Conservation (phyloP, 106 monocot genomes). For the Dioscorea zingiberensis region DNA sequence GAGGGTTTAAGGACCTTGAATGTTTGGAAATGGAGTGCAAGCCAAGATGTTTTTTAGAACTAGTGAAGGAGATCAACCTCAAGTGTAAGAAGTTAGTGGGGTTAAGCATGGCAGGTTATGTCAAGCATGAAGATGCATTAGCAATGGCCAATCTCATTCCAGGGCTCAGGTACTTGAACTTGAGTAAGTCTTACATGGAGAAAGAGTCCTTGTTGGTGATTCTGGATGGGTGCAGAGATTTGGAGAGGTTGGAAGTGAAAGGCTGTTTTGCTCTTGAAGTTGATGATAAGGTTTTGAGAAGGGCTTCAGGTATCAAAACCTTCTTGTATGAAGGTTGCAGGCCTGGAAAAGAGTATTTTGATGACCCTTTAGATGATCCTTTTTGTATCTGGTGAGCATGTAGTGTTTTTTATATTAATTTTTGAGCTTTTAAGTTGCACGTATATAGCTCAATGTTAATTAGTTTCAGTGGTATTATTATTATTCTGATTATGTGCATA, state of each 20-base stretch:
- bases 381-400: too few species aligned
- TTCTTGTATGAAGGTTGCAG: conserved; percentile 8
- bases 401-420: too few species aligned
- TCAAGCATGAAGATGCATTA: conserved; percentile 3
- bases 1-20: conserved; percentile 15
- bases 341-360: background rate
- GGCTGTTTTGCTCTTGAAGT: conserved; percentile 12
- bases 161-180: conserved; percentile 4
- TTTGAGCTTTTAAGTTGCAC: too few species aligned
- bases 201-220: conserved; percentile 11
- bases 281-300: conserved; percentile 7
- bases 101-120: conserved; percentile 1
- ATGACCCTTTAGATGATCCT: background rate
- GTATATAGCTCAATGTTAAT: too few species aligned
- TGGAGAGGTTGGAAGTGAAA: background rate
- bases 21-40: conserved; percentile 10
- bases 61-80: background rate
- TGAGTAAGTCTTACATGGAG: conserved; percentile 15
- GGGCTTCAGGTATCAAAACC: background rate
- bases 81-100: conserved; percentile 12
- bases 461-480: too few species aligned
- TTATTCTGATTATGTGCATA: too few species aligned
- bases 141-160: conserved; percentile 7
- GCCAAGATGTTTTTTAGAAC: conserved; percentile 1
- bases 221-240: conserved; percentile 12